Base-by-base conservation (phyloP, 2,329 filamentous ascomycete species). In the Penicillium griseofulvum region DNA sequence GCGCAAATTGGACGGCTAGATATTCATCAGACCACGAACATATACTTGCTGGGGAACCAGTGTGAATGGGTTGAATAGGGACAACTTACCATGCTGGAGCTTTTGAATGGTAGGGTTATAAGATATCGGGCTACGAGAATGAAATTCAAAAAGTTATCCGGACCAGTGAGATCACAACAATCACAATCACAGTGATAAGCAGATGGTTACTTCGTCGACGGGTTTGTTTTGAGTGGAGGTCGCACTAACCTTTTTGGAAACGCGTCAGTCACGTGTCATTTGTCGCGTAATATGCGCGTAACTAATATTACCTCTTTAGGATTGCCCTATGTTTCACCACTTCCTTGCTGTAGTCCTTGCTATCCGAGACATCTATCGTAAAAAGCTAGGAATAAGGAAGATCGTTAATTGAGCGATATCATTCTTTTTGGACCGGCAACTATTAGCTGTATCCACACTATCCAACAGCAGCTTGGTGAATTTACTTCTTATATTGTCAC, bases 1-100 rank as follows among this genome's bases (percentile, higher is more conserved):
- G 54, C 83, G 82, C 43, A 86, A 53, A 43, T 68, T 69, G n/a
- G 70, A 71, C 52, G 65, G 63, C 73, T 75, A 38, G 22, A 44
- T 33, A 26, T 22, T n/a, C 39, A 48, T 53, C n/a, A 38, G 28
- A 34, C 16, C 47, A 43, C 31, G 34, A 31, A 39, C 17, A n/a
- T 49, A 54, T 16, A 49, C n/a, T 55, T 41, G 48, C 47, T 55
- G 34, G 38, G 47, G 12, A 51, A 51, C 52, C 24, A 45, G 26
- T 22, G 49, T 43, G 36, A 49, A 46, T 24, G 26, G 6, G 11
- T 51, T 19, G 24, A 37, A 26, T 11, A 38, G 10, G 26, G 16
- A 33, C n/a, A 16, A 62, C 62, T 61, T 51, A 65, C 63, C 63
- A 65, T 65, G 16, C 14, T 57, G 56, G 16, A 22, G 34, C 14